Conservation (phyloP, 768 basidiomycete species). For the Epithele typhae region DNA sequence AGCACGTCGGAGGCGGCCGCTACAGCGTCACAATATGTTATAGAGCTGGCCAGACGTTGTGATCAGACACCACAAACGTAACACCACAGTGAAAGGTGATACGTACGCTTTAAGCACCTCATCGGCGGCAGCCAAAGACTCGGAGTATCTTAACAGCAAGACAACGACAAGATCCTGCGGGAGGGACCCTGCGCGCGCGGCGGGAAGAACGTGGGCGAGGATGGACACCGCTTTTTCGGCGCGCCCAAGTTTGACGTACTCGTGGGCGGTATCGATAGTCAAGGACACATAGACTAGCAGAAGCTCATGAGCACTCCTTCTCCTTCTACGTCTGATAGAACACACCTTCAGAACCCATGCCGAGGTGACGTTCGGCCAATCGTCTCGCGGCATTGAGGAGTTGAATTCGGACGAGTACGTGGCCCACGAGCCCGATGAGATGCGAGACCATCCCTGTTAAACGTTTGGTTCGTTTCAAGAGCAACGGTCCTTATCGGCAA, state of each 20-base stretch:
- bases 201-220: slow-evolving; percentile 52
- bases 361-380: slow-evolving; percentile 47
- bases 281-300: slow-evolving; percentile 53
- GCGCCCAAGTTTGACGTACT: slow-evolving; percentile 79
- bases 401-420: slow-evolving; percentile 61
- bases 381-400: slow-evolving; percentile 60
- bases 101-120: slow-evolving; percentile 57
- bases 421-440: slow-evolving; percentile 66
- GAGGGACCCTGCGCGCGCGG: slow-evolving; percentile 39
- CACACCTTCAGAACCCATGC: slow-evolving; percentile 22
- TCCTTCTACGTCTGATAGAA: too few species aligned
- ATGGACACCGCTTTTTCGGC: slow-evolving; percentile 58
- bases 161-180: slow-evolving; percentile 50
- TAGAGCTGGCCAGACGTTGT: slow-evolving; percentile 32
- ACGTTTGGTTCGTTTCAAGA: not conserved
- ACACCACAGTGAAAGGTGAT: too few species aligned
- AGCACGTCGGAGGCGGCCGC: slow-evolving; percentile 38
- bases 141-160: slow-evolving; percentile 63
- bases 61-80: too few species aligned
- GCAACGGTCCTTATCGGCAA: not conserved
- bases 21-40: slow-evolving; percentile 58
- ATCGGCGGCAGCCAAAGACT: slow-evolving; percentile 56
- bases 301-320: too few species aligned
- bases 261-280: slow-evolving; percentile 66
- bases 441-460: slow-evolving; percentile 56